Evolutionary conservation across 2,329 filamentous ascomycete species (phyloP).

Genomic region (Curvularia spicifera): DNA sequence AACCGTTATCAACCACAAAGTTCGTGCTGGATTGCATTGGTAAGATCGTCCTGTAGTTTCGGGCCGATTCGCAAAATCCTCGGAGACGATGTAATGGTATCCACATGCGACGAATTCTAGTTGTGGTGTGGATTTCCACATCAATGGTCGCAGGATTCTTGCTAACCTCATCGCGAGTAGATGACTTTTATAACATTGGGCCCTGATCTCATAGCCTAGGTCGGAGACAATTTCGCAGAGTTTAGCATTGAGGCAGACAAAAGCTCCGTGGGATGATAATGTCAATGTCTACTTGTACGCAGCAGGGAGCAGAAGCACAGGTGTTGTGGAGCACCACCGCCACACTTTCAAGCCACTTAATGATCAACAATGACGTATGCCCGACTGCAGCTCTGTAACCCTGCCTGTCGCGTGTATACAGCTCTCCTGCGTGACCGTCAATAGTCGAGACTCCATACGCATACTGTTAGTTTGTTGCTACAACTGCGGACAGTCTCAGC

Average conservation of each 20-base stretch:
- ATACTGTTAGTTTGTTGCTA: not conserved
- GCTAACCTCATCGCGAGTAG: not conserved
- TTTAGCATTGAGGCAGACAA: not conserved
- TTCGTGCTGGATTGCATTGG: not conserved
- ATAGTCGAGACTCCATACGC: conserved; percentile 7
- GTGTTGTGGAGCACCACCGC: not conserved
- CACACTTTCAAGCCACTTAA: conserved; percentile 15
- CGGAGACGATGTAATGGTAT: not conserved
- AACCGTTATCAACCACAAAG: not conserved
- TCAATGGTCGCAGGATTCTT: not conserved
- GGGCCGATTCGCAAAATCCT: not conserved
- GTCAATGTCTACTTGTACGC: not conserved
- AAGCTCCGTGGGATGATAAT: not conserved
- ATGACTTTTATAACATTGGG: not conserved
- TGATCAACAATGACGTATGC: conserved; percentile 17
- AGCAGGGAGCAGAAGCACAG: not conserved
- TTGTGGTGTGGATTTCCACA: not conserved
- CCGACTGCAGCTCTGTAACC: conserved; percentile 4
- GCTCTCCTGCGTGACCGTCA: conserved; percentile 3
- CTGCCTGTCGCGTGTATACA: conserved; percentile 15
- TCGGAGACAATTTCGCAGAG: not conserved
- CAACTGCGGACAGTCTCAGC: not conserved
- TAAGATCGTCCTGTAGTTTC: not conserved
- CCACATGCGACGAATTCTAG: not conserved
- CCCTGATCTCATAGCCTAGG: not conserved